A percentile compares a stretch with the other conserved stretches of the same genome.
These are phyloP conservation scores for Fraxinus sp. DNA, from an alignment of 305 asterid genomes.

Conservation along the genomic window DNA sequence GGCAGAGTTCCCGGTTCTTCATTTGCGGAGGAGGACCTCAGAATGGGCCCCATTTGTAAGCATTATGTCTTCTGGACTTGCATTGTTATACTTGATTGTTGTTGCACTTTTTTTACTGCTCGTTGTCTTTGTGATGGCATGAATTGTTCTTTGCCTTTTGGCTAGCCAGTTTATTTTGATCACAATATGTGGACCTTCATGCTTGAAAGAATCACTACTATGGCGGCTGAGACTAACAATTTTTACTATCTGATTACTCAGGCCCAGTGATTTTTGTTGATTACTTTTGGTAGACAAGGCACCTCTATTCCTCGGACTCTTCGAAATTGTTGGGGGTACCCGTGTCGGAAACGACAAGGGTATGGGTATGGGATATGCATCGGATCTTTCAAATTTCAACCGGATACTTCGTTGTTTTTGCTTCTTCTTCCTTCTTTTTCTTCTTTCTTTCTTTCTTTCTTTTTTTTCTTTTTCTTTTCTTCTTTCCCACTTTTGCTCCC, in stretches of 20 bases:
- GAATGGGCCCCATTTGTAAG: slow-evolving; percentile 88
- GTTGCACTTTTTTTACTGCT: neutral
- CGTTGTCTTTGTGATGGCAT: neutral
- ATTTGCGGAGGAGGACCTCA: slow-evolving; percentile 67
- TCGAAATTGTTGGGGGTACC: no score
- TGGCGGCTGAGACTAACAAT: slow-evolving; percentile 10
- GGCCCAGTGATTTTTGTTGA: slow-evolving; percentile 2
- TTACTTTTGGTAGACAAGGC: neutral
- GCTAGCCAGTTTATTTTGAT: slow-evolving; percentile 11
- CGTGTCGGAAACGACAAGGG: no score
- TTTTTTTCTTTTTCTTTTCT: no score
- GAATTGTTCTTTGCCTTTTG: slow-evolving; percentile 10
- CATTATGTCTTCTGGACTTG: slow-evolving; percentile 21
- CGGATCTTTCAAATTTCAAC: no score
- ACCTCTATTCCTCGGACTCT: no score
- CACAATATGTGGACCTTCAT: slow-evolving; percentile 11
- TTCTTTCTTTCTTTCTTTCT: no score
- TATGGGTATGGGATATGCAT: no score
- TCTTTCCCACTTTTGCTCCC: no score
- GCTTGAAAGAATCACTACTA: slow-evolving; percentile 7
- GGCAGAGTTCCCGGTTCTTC: slow-evolving; percentile 83
- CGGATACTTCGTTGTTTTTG: no score
- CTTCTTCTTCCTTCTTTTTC: no score
- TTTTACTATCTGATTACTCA: neutral
- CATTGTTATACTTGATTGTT: neutral